Evolutionary conservation across 352 stramenopile genomes (phyloP).

Genomic region (Globisporangium spiculum): DNA sequence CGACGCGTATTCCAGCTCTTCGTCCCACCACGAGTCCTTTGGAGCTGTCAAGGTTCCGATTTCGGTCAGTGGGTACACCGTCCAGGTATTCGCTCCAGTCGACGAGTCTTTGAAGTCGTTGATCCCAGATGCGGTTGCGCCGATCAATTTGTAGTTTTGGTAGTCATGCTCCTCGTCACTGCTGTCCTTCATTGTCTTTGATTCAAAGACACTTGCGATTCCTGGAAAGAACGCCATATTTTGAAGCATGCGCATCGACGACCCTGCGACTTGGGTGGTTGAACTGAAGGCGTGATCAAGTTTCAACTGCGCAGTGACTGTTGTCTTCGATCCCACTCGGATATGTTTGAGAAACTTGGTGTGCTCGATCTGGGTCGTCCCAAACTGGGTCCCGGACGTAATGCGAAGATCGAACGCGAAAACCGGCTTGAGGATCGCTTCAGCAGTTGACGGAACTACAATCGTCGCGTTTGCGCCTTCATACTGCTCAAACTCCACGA

Average conservation of each 20-base stretch:
- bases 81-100: slow-evolving; percentile 25
- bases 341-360: slow-evolving; percentile 23
- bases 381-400: slow-evolving; percentile 24
- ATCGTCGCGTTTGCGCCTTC: slow-evolving; percentile 8
- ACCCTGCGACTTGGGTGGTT: slow-evolving; percentile 22
- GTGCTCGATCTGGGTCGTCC: neutral
- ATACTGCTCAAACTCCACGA: slow-evolving; percentile 19
- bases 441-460: slow-evolving; percentile 20
- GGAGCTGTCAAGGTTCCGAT: neutral
- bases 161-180: slow-evolving; percentile 15
- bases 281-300: slow-evolving; percentile 23
- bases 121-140: slow-evolving; percentile 29
- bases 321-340: slow-evolving; percentile 23
- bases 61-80: slow-evolving; percentile 30
- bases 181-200: neutral
- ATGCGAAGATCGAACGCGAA: slow-evolving; percentile 28
- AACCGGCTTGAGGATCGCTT: slow-evolving; percentile 24
- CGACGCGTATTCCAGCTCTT: slow-evolving; percentile 26
- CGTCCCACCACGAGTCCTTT: slow-evolving; percentile 29
- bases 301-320: slow-evolving; percentile 28
- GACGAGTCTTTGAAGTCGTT: slow-evolving; percentile 37
- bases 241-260: slow-evolving; percentile 40
- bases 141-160: slow-evolving; percentile 38
- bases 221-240: slow-evolving; percentile 38
- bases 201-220: slow-evolving; percentile 29